phyloP scores from a whole-genome alignment of 345 rosid species.

The Pugionium dolabratum region DNA sequence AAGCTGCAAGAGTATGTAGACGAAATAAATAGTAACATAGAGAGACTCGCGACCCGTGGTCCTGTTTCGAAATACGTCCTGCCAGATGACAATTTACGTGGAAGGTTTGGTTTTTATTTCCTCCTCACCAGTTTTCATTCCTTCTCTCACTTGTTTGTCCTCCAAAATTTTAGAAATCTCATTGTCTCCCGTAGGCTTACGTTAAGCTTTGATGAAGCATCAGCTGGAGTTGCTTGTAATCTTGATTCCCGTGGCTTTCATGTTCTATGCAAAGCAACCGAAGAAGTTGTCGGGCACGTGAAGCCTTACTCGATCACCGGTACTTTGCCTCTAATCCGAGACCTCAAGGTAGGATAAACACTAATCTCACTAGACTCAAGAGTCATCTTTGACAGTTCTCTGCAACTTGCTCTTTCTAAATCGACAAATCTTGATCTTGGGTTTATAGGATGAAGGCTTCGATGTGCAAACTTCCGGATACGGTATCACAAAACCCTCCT shows the following conservation, averaged over 20 bases:
- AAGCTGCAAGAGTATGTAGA: conserved; percentile 82
- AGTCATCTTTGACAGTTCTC: conserved; percentile 9
- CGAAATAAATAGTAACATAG: conserved; percentile 74
- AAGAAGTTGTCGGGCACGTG: conserved; percentile 85
- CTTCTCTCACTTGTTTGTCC: background rate
- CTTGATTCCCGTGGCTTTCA: conserved; percentile 91
- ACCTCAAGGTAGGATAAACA: conserved; percentile 59
- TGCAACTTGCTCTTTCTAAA: background rate
- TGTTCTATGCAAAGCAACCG: conserved; percentile 83
- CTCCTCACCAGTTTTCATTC: background rate
- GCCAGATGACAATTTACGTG: conserved; percentile 73
- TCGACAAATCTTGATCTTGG: conserved; percentile 1
- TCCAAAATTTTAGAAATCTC: background rate
- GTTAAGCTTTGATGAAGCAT: conserved; percentile 70
- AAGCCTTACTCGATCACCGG: conserved; percentile 97
- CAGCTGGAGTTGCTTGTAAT: conserved; percentile 87
- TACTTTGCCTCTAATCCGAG: conserved; percentile 87
- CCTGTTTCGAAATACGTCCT: conserved; percentile 88
- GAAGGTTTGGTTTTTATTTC: conserved; percentile 53
- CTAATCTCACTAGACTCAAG: background rate
- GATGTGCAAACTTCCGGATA: conserved; percentile 87
- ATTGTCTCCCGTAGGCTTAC: conserved; percentile 52
- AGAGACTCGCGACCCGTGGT: conserved; percentile 68
- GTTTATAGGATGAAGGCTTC: conserved; percentile 81
- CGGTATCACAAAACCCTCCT: too few relatives aligned